Percentiles rank a stretch among this genome's conserved stretches.
These are phyloP conservation scores for Talaromyces sp. DNA, from an alignment of 2,329 filamentous ascomycete species.

Conservation along the genomic window DNA sequence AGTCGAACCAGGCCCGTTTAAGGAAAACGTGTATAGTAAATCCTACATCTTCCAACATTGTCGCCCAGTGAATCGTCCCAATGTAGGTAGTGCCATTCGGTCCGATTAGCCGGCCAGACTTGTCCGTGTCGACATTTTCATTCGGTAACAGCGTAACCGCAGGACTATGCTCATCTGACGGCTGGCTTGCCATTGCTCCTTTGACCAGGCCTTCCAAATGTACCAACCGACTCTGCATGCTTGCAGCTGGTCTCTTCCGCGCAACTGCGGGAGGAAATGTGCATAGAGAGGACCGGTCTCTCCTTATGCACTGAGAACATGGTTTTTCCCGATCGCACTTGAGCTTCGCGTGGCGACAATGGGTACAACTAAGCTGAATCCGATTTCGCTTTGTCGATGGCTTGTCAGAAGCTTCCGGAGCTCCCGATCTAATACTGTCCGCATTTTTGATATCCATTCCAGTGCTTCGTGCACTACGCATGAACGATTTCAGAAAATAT, in stretches of 20 bases:
- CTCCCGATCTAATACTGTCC: neutral
- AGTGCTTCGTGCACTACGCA: neutral
- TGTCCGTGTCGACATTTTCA: neutral
- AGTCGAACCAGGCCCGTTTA: neutral
- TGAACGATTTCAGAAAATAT: neutral
- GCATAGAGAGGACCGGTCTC: constrained; percentile 8
- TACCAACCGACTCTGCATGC: constrained; percentile 1
- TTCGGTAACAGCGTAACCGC: neutral
- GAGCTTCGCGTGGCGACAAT: constrained; percentile 11
- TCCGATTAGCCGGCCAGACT: neutral
- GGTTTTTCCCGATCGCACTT: constrained; percentile 9
- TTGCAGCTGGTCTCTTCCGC: neutral
- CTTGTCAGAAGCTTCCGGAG: neutral
- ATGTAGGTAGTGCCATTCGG: constrained; percentile 5
- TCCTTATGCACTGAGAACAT: constrained; percentile 7
- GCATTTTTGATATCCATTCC: neutral
- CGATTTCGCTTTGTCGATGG: neutral
- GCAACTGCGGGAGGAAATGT: constrained; percentile 2
- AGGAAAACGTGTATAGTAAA: neutral
- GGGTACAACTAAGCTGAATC: neutral
- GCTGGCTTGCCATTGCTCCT: constrained; percentile 12
- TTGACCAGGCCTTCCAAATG: constrained; percentile 12
- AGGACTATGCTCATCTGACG: neutral
- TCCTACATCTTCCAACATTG: constrained; percentile 13
- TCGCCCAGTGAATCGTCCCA: constrained; percentile 5